These are phyloP conservation scores for Trypanosoma rangeli DNA, from an alignment of 208 protist genomes.

Conservation along the genomic window DNA sequence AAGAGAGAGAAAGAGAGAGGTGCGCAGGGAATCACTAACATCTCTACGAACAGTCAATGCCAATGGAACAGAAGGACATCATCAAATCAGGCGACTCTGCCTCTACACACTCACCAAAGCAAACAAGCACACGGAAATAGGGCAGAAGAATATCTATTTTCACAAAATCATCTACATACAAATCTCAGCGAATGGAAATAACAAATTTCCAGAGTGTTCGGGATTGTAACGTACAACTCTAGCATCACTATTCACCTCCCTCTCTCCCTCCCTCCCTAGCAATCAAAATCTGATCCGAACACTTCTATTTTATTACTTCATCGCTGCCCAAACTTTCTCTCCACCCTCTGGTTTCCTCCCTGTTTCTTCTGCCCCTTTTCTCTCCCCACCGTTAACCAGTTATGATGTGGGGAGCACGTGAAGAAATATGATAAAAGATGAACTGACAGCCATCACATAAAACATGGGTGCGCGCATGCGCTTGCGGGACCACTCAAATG, in stretches of 20 bases:
- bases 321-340: too few relatives aligned
- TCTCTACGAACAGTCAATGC: background rate
- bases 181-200: background rate
- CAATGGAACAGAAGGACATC: too few relatives aligned
- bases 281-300: background rate
- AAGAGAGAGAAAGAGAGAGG: background rate
- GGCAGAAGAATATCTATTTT: background rate
- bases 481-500: too few relatives aligned
- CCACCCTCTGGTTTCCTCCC: too few relatives aligned
- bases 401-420: too few relatives aligned
- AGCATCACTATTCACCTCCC: background rate
- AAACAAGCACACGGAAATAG: background rate
- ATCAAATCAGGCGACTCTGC: background rate
- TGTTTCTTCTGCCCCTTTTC: too few relatives aligned
- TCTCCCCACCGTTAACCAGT: too few relatives aligned
- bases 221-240: too few relatives aligned
- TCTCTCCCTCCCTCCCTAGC: background rate
- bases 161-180: background rate
- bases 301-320: background rate
- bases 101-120: background rate
- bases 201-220: too few relatives aligned
- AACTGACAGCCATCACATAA: background rate
- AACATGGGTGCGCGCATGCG: background rate
- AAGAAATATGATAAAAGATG: background rate
- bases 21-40: background rate